Percentiles rank a stretch among this genome's conserved stretches.
Conservation (phyloP, 1,284 basidiomycete genomes). For the Heimioporus retisporus region DNA sequence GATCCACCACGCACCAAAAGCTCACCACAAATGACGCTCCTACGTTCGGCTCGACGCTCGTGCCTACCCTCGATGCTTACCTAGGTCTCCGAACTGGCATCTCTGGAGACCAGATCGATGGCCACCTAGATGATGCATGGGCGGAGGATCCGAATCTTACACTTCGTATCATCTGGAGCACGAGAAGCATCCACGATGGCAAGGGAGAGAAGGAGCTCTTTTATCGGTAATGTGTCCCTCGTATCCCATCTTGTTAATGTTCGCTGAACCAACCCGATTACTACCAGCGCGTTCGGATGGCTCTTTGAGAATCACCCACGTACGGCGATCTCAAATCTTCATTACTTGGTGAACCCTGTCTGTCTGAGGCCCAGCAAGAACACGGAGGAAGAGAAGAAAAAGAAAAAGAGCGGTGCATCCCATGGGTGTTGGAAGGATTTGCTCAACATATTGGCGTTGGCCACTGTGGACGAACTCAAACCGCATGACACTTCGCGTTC, state of each 20-base stretch:
- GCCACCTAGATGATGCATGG: conserved; percentile 59
- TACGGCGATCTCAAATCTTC: conserved; percentile 69
- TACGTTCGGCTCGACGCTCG: conserved; percentile 58
- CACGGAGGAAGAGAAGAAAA: conserved; percentile 20
- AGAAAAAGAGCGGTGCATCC: conserved; percentile 36
- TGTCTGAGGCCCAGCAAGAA: conserved; percentile 45
- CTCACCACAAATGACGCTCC: conserved; percentile 58
- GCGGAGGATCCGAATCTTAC: conserved; percentile 60
- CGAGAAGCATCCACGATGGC: conserved; percentile 71
- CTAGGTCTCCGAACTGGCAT: conserved; percentile 46
- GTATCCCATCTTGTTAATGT: conserved; percentile 1
- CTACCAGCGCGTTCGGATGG: conserved; percentile 66
- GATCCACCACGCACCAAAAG: conserved; percentile 50
- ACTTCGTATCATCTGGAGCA: conserved; percentile 69
- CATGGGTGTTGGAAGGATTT: conserved; percentile 81
- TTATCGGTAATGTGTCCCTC: conserved; percentile 51
- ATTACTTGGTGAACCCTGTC: conserved; percentile 58
- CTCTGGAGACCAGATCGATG: conserved; percentile 37
- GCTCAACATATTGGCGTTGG: conserved; percentile 69
- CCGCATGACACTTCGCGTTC: conserved; percentile 5
- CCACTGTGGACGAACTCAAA: conserved; percentile 57
- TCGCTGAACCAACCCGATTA: neutral
- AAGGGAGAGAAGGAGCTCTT: conserved; percentile 65
- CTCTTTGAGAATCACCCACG: conserved; percentile 71
- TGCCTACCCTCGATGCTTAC: conserved; percentile 64